Evolutionary conservation across 139 green algal genomes (phyloP).

Genomic region (Tetraselmis chui): DNA sequence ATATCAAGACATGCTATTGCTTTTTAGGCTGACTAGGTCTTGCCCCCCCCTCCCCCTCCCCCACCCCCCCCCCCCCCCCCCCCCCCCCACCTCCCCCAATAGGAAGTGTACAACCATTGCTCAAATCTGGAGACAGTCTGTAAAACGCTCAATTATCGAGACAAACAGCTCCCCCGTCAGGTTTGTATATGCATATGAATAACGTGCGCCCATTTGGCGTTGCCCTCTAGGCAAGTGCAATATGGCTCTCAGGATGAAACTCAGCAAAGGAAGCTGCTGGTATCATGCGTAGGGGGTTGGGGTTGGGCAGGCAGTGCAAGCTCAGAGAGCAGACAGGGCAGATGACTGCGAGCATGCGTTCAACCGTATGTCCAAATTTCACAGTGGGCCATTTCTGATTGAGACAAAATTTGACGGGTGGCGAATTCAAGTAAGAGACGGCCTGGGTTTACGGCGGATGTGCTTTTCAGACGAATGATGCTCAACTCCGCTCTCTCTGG

Average conservation of each 20-base stretch:
- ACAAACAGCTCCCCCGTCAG: not conserved
- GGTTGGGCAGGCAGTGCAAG: not conserved
- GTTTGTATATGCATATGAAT: no score
- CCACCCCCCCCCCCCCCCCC: no score
- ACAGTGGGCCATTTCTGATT: conserved; percentile 47
- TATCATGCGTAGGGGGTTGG: not conserved
- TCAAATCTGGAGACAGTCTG: not conserved
- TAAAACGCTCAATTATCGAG: not conserved
- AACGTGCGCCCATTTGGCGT: no score
- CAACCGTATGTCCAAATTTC: not conserved
- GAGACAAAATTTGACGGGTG: conserved; percentile 79
- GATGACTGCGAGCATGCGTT: not conserved
- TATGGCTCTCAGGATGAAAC: no score
- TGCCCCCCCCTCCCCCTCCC: no score
- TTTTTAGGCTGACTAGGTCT: no score
- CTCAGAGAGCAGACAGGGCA: not conserved
- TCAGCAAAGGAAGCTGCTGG: no score
- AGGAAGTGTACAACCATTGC: not conserved
- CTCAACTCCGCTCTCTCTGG: not conserved
- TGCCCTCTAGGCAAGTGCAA: no score
- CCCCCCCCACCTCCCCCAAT: no score
- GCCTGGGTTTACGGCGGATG: no score
- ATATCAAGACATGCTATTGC: no score
- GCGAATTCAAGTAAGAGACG: conserved; percentile 28
- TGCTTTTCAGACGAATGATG: not conserved